phyloP scores from a whole-genome alignment of 1,139 yeast species.

The Pichia sp. region DNA sequence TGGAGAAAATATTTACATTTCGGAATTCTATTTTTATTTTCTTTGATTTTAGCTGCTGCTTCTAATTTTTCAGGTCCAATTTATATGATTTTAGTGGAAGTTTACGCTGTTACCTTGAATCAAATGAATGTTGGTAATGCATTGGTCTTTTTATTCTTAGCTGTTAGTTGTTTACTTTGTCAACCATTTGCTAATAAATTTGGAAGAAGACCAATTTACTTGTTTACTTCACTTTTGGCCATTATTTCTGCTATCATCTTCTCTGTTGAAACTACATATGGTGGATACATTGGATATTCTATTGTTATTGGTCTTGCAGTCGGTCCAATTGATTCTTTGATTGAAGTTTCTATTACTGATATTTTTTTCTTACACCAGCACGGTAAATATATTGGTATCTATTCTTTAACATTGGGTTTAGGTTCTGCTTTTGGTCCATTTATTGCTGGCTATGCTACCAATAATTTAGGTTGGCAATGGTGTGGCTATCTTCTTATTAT shows the following conservation, averaged over 20 bases:
- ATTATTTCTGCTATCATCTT: slow-evolving; percentile 32
- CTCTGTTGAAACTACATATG: slow-evolving; percentile 29
- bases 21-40: slow-evolving; percentile 32
- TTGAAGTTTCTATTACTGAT: slow-evolving; percentile 43
- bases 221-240: slow-evolving; percentile 27
- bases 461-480: slow-evolving; percentile 40
- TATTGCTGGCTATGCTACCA: slow-evolving; percentile 38
- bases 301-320: slow-evolving; percentile 40
- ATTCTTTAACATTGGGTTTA: slow-evolving; percentile 39
- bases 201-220: slow-evolving; percentile 37
- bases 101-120: slow-evolving; percentile 33
- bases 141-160: slow-evolving; percentile 37
- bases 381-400: slow-evolving; percentile 35
- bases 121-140: slow-evolving; percentile 37
- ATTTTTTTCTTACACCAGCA: slow-evolving; percentile 44
- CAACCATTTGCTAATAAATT: slow-evolving; percentile 45
- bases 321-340: slow-evolving; percentile 45
- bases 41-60: slow-evolving; percentile 37
- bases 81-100: slow-evolving; percentile 34
- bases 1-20: slow-evolving; percentile 25
- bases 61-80: slow-evolving; percentile 39
- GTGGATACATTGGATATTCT: slow-evolving; percentile 31
- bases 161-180: slow-evolving; percentile 41
- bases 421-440: slow-evolving; percentile 44
- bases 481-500: slow-evolving; percentile 36